Conservation (phyloP, 345 rosid genomes). For the Citrus trifoliata region DNA sequence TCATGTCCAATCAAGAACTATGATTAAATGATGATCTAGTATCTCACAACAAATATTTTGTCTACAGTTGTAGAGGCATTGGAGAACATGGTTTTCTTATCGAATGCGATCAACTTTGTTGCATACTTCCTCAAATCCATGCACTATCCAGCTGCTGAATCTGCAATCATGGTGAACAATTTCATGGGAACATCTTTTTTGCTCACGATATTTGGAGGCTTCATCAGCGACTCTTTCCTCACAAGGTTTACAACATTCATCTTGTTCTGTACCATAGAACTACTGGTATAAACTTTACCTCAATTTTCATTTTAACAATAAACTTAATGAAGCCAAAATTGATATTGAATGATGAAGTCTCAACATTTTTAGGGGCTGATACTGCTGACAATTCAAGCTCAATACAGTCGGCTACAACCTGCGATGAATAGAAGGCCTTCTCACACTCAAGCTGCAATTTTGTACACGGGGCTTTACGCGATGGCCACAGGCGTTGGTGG, state of each 20-base stretch:
- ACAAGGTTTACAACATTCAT: conserved; percentile 45
- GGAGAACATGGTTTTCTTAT: conserved; percentile 64
- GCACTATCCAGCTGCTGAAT: conserved; percentile 47
- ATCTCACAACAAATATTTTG: not conserved
- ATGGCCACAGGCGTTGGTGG: conserved; percentile 62
- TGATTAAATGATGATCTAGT: too few species aligned
- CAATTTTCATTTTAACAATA: not conserved
- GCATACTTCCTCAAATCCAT: conserved; percentile 40
- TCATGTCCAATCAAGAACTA: not conserved
- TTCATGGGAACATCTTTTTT: conserved; percentile 66
- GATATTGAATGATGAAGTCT: not conserved
- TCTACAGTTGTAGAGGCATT: conserved; percentile 46
- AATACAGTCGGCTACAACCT: conserved; percentile 35
- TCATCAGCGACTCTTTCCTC: conserved; percentile 53
- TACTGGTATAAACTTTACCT: conserved; percentile 33
- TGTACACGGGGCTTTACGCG: conserved; percentile 44
- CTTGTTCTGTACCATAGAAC: conserved; percentile 35
- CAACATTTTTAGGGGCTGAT: conserved; percentile 39
- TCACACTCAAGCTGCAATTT: conserved; percentile 31
- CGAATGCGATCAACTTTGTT: conserved; percentile 48
- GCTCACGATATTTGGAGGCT: conserved; percentile 59
- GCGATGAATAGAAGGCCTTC: conserved; percentile 22
- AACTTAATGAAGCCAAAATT: too few species aligned
- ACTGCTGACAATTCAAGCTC: conserved; percentile 54
- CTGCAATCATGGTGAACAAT: conserved; percentile 65